phyloP scores from a whole-genome alignment of 768 basidiomycete genomes.

The Xerocomus spinulosus region DNA sequence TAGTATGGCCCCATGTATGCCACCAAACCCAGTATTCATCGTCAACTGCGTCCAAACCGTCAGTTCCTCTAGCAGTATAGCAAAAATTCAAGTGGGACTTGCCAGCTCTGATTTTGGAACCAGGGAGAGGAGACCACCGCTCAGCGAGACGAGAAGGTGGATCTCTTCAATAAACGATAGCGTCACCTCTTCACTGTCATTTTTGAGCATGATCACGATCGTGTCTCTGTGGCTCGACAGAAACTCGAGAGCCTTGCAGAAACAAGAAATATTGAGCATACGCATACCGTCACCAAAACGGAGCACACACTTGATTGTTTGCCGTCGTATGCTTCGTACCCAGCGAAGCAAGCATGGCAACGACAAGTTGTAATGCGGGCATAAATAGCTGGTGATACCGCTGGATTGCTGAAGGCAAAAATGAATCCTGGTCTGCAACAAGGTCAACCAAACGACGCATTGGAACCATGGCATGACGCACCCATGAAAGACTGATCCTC shows the following conservation, averaged over 20 bases:
- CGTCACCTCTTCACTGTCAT: conserved; percentile 58
- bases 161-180: conserved; percentile 72
- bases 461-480: conserved; percentile 28
- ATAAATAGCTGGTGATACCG: conserved; percentile 90
- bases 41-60: conserved; percentile 37
- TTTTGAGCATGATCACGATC: conserved; percentile 76
- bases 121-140: conserved; percentile 61
- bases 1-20: conserved; percentile 76
- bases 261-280: not conserved
- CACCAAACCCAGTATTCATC: conserved; percentile 78
- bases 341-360: conserved; percentile 72
- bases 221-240: conserved; percentile 80
- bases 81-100: conserved; percentile 23
- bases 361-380: conserved; percentile 79
- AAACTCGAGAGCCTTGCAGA: conserved; percentile 68
- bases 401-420: conserved; percentile 81
- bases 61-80: not conserved
- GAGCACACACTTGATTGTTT: conserved; percentile 55
- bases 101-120: conserved; percentile 79
- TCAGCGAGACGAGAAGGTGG: conserved; percentile 70
- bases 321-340: conserved; percentile 65
- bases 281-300: not conserved
- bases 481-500: conserved; percentile 80
- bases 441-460: not conserved
- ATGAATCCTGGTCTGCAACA: conserved; percentile 69